phyloP scores from a whole-genome alignment of 805 yeast species.

The Groenewaldozyma tartarivorans region DNA sequence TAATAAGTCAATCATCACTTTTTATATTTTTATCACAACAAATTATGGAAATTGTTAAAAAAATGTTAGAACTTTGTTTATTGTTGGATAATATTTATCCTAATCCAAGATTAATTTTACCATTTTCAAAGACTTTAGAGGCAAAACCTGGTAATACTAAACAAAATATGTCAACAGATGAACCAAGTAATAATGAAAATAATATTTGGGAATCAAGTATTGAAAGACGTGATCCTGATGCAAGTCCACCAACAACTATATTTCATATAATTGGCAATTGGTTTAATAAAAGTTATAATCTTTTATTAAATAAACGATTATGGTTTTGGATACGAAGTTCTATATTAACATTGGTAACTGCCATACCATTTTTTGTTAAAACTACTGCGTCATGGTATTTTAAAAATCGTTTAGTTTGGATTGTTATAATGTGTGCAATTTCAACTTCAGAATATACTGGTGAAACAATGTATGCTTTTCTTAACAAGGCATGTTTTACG shows the following conservation, averaged over 20 bases:
- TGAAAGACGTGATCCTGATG: conserved; percentile 23
- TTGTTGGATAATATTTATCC: conserved; percentile 7
- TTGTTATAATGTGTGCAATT: conserved; percentile 21
- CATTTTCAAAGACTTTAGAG: conserved; percentile 1
- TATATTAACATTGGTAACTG: conserved; percentile 14
- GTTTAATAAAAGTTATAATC: not conserved
- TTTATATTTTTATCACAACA: not conserved
- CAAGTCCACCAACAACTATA: conserved; percentile 23
- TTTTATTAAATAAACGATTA: conserved; percentile 8
- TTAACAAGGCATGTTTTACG: conserved; percentile 20
- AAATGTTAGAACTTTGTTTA: conserved; percentile 1
- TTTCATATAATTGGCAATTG: conserved; percentile 19
- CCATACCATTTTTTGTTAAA: conserved; percentile 20
- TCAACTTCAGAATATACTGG: conserved; percentile 23
- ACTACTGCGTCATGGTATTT: conserved; percentile 18
- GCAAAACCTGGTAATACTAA: not conserved
- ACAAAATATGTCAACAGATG: not conserved
- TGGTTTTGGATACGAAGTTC: conserved; percentile 20
- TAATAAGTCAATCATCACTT: not conserved
- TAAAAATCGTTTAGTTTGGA: conserved; percentile 22
- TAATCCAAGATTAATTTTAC: conserved; percentile 5
- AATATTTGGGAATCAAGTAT: not conserved
- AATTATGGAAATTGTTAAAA: not conserved
- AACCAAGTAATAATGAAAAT: not conserved
- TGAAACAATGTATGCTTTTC: conserved; percentile 24